Percentiles rank a stretch among this genome's conserved stretches.
Conservation (phyloP, 495 filamentous ascomycete species). For the Xylaria longipes region DNA sequence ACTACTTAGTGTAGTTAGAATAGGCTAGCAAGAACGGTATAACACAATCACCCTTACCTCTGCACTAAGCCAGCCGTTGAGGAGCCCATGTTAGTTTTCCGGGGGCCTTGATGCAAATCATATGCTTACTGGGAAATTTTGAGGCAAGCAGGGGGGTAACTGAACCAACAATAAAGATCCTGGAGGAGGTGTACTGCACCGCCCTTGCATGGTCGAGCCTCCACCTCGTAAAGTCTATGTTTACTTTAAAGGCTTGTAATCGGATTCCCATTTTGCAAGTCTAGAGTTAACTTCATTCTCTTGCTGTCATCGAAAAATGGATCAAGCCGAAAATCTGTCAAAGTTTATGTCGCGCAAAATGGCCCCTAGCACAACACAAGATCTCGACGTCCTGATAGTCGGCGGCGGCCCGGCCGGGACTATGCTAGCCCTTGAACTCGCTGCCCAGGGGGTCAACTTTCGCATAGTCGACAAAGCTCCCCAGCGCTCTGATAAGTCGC, state of each 20-base stretch:
- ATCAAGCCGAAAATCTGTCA: neutral
- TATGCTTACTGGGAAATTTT: no score
- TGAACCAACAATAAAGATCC: no score
- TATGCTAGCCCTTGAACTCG: slow-evolving; percentile 37
- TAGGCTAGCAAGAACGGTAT: neutral
- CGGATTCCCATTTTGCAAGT: neutral
- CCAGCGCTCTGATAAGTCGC: slow-evolving; percentile 37
- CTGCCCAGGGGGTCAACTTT: slow-evolving; percentile 33
- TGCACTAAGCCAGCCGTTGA: no score
- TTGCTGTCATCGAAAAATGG: neutral
- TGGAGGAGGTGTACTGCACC: no score
- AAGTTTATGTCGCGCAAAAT: neutral
- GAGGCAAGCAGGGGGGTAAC: no score
- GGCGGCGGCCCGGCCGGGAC: slow-evolving; percentile 41
- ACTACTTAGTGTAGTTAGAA: neutral
- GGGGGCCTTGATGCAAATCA: no score
- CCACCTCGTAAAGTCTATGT: neutral
- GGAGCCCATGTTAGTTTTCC: no score
- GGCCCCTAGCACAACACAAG: neutral
- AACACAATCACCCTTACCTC: neutral
- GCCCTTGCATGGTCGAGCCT: neutral
- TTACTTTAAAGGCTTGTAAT: neutral
- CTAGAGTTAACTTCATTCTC: neutral
- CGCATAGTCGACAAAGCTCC: slow-evolving; percentile 37
- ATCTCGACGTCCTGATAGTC: slow-evolving; percentile 39